Base-by-base conservation (phyloP, 2,329 filamentous ascomycete species). In the Diaporthe sp. region DNA sequence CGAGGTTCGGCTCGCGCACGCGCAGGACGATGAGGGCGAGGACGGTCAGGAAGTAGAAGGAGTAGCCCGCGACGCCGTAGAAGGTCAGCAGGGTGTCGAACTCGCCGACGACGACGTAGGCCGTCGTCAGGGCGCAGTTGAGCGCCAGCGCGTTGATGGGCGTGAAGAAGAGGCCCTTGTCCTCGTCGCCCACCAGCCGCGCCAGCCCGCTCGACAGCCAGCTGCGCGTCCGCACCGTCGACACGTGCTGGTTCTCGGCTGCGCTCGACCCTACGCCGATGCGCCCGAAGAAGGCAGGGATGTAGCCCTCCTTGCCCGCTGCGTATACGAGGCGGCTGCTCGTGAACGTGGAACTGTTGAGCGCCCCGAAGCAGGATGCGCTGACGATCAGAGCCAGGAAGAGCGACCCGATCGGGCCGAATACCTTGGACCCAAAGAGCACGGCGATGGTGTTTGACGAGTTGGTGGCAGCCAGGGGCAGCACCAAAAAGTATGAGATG, bases 41-140 rank as follows among this genome's bases (percentile, higher is more conserved):
- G 0, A 99, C 97, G 0, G 96, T 97, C 74, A 98, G 87, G 84
- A 99, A 99, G 86, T 99, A 99, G 83, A 99, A 99, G 0, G 95
- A 95, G 83, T 99, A 99, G 19, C 96, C 96, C 0, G 97, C 97
- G 17, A 99, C 97, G 74, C 97, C 97, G 85, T 98, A 98, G 83
- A 99, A 99, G 0, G 97, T 98, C 75, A 98, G 90, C 2, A 99
- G 90, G 0, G 96, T 98, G 71, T 92, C 89, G 82, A 99, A 98
- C 83, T 98, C 95, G 84, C 97, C 97, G 7, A 98, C 92, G 2
- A 94, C 81, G 77, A 98, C 92, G 86, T 98, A 99, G 1, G 90
- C 86, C 4, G 90, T 86, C 0, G 95, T 98, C 31, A 99, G 86
- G 4, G 86, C 79, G 55, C 90, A 90, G 84, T 99, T 99, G 79